Evolutionary conservation across 768 basidiomycete genomes (phyloP).

Genomic region (Xerocomus potaroensis): DNA sequence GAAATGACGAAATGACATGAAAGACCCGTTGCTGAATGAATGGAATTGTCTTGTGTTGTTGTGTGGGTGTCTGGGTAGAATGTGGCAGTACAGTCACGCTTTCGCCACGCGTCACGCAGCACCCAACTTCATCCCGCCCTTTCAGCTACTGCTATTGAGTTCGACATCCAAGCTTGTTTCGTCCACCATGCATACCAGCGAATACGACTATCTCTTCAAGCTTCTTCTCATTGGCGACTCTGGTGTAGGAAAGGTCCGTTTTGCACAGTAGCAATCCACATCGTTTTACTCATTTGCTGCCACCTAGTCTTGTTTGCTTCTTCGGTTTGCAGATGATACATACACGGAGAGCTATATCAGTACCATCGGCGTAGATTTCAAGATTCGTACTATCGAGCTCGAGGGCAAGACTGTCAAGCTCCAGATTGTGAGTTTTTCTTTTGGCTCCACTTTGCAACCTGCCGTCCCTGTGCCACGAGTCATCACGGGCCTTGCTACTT

Average conservation of each 20-base stretch:
- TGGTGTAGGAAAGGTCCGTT: conserved; percentile 85
- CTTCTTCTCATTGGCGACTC: conserved; percentile 93
- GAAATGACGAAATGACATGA: no score
- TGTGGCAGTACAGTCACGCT: conserved; percentile 32
- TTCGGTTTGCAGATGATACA: conserved; percentile 93
- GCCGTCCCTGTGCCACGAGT: background rate
- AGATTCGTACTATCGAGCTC: conserved; percentile 97
- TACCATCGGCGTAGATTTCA: conserved; percentile 98
- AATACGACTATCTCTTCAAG: conserved; percentile 96
- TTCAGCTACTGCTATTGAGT: conserved; percentile 32
- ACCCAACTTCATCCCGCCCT: conserved; percentile 33
- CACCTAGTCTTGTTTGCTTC: conserved; percentile 83
- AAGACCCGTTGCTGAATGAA: no score
- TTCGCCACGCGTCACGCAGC: conserved; percentile 32
- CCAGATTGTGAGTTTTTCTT: conserved; percentile 75
- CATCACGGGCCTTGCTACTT: no score
- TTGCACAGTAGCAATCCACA: conserved; percentile 13
- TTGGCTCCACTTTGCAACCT: background rate
- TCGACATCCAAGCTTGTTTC: conserved; percentile 27
- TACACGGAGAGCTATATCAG: conserved; percentile 98
- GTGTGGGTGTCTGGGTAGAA: conserved; percentile 1
- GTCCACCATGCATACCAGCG: conserved; percentile 77
- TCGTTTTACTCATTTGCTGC: conserved; percentile 22
- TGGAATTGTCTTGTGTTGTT: no score
- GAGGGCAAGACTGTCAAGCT: conserved; percentile 98